A percentile compares a stretch with the other conserved stretches of the same genome.
phyloP scores from a whole-genome alignment of 768 basidiomycete genomes.

The Austroboletus eburneus region DNA sequence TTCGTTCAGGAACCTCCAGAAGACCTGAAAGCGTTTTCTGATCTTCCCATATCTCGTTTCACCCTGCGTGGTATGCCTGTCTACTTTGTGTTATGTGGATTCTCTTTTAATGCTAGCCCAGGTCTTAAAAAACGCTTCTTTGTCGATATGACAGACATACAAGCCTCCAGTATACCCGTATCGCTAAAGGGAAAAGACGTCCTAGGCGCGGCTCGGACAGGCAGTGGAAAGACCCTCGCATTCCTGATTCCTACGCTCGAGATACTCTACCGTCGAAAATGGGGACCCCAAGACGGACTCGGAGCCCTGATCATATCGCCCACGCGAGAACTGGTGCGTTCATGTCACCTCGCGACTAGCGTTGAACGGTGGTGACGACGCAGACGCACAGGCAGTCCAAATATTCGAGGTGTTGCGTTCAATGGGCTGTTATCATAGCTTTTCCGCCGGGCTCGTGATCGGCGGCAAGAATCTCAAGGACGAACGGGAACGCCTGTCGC shows the following conservation, averaged over 20 bases:
- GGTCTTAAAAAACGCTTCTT: constrained; percentile 88
- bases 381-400: constrained; percentile 73
- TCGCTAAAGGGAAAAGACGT: constrained; percentile 63
- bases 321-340: constrained; percentile 81
- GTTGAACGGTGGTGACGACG: constrained; percentile 4
- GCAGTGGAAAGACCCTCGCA: constrained; percentile 72
- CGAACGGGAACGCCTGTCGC: constrained; percentile 78
- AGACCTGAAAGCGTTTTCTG: constrained; percentile 52
- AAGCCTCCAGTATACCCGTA: constrained; percentile 54
- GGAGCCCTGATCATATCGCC: constrained; percentile 93
- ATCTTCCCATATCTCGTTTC: constrained; percentile 72
- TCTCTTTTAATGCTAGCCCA: constrained; percentile 23
- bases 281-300: constrained; percentile 70
- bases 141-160: constrained; percentile 81
- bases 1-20: constrained; percentile 44
- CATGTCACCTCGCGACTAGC: not conserved
- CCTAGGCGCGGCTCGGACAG: constrained; percentile 65
- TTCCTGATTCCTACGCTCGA: constrained; percentile 69
- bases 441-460: constrained; percentile 93
- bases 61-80: constrained; percentile 62
- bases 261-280: constrained; percentile 57
- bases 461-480: constrained; percentile 95
- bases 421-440: constrained; percentile 85
- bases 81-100: not conserved
- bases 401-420: constrained; percentile 96